Evolutionary conservation across 192 early-diverging fungal genomes (phyloP).

Genomic region (Dissophora globulifera): DNA sequence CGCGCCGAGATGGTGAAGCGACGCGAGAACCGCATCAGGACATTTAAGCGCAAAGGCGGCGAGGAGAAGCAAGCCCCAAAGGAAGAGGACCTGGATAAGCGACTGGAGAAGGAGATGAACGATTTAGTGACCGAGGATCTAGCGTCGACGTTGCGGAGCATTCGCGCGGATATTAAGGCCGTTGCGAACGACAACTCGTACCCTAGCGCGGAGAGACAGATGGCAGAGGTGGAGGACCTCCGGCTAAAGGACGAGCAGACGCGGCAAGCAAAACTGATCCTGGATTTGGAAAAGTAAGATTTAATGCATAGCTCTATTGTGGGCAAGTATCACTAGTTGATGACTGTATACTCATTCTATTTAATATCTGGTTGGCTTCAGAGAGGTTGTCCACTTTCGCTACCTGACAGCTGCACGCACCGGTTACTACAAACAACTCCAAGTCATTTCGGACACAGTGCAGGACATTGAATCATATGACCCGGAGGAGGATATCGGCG

Average conservation of each 20-base stretch:
- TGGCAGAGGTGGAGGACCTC: conserved; percentile 27
- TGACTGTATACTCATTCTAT: no score
- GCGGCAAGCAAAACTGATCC: conserved; percentile 8
- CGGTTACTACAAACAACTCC: conserved; percentile 54
- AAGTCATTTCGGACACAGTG: conserved; percentile 57
- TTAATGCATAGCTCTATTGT: background rate
- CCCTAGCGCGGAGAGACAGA: conserved; percentile 7
- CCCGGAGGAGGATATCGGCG: conserved; percentile 18
- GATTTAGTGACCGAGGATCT: conserved; percentile 12
- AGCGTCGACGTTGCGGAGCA: conserved; percentile 15
- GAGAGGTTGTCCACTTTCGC: conserved; percentile 23
- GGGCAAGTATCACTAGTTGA: no score
- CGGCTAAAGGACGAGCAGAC: conserved; percentile 28
- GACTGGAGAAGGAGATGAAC: conserved; percentile 31
- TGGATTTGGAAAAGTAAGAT: conserved; percentile 31
- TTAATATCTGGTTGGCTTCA: no score
- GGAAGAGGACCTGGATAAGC: conserved; percentile 18
- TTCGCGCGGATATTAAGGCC: conserved; percentile 15
- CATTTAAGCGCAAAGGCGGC: conserved; percentile 18
- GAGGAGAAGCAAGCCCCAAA: background rate
- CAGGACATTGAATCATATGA: conserved; percentile 23
- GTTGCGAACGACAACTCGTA: conserved; percentile 1
- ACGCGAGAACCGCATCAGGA: conserved; percentile 23
- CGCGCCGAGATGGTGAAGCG: conserved; percentile 19
- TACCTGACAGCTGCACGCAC: conserved; percentile 41